Conservation (phyloP, 148 eudicot species). For the Cornus suecica region DNA sequence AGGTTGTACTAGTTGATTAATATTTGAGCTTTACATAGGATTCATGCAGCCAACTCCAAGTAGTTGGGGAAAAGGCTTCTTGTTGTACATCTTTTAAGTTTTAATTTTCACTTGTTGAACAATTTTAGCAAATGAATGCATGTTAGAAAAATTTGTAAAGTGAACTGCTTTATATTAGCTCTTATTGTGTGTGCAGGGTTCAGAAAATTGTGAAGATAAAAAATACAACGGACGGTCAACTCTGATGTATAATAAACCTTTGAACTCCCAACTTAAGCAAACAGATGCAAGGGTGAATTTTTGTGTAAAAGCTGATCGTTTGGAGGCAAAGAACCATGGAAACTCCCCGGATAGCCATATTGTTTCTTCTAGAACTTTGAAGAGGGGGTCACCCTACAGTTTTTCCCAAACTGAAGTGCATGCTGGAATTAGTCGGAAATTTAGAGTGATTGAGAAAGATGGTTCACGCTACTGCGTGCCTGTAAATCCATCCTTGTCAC, state of each 20-base stretch:
- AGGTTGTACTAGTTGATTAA: background rate
- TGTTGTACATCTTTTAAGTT: no score
- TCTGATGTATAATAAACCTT: constrained; percentile 23
- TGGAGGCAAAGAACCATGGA: constrained; percentile 18
- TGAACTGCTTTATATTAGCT: background rate
- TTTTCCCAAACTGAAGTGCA: constrained; percentile 25
- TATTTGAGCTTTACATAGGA: background rate
- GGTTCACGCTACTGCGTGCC: constrained; percentile 14
- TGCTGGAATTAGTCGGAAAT: constrained; percentile 27
- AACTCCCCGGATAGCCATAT: constrained; percentile 29
- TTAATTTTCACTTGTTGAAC: background rate
- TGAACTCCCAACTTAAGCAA: constrained; percentile 22
- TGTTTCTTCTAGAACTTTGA: constrained; percentile 28
- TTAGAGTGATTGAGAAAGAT: constrained; percentile 27
- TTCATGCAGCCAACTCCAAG: no score
- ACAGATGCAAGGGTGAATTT: constrained; percentile 18
- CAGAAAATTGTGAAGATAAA: constrained; percentile 29
- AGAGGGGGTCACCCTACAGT: constrained; percentile 33
- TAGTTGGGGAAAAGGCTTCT: no score
- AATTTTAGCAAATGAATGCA: background rate
- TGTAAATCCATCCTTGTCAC: constrained; percentile 16
- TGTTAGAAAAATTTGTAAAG: background rate
- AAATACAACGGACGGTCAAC: constrained; percentile 33
- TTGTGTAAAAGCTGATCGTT: constrained; percentile 25
- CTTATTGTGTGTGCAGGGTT: constrained; percentile 32